These are phyloP conservation scores for Thalia dealbata DNA, from an alignment of 176 grass and related monocot species.

Conservation along the genomic window DNA sequence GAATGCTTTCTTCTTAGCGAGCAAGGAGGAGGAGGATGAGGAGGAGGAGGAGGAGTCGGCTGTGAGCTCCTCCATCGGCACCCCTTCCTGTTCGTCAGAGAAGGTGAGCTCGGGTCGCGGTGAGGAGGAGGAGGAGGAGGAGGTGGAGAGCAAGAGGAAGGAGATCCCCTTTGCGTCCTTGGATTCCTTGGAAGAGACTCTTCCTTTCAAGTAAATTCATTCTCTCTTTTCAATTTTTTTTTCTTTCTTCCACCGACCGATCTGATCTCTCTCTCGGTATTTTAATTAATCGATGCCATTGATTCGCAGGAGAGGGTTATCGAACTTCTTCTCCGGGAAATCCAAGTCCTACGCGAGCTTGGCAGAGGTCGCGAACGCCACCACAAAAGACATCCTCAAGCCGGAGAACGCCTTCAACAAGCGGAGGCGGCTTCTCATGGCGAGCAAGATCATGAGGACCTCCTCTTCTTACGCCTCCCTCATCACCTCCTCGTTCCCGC, in stretches of 20 bases:
- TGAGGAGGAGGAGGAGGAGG: constrained; percentile 27
- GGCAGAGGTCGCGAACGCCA: constrained; percentile 35
- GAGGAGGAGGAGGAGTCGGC: constrained; percentile 24
- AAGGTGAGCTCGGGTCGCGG: background rate
- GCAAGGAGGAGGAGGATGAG: background rate
- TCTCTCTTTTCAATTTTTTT: background rate
- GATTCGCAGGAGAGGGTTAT: constrained; percentile 66
- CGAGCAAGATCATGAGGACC: constrained; percentile 38
- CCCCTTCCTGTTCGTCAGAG: constrained; percentile 25
- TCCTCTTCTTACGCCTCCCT: constrained; percentile 40
- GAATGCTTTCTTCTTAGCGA: background rate
- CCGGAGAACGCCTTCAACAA: constrained; percentile 98
- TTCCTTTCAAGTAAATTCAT: constrained; percentile 67
- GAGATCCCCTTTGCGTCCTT: constrained; percentile 29
- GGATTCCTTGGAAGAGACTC: constrained; percentile 56
- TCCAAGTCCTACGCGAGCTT: constrained; percentile 83
- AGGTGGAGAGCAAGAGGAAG: constrained; percentile 12
- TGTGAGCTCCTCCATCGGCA: constrained; percentile 28
- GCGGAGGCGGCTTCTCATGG: constrained; percentile 55
- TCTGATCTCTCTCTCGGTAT: background rate
- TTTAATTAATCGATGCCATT: background rate
- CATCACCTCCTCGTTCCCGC: constrained; percentile 34
- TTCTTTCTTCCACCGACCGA: background rate
- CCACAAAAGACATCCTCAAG: constrained; percentile 57
- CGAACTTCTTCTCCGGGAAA: constrained; percentile 91